Evolutionary conservation across 2,329 filamentous ascomycete species (phyloP), one percentile per base, ranked within the genome.

Genomic region (Exutisphaerella laricina): DNA sequence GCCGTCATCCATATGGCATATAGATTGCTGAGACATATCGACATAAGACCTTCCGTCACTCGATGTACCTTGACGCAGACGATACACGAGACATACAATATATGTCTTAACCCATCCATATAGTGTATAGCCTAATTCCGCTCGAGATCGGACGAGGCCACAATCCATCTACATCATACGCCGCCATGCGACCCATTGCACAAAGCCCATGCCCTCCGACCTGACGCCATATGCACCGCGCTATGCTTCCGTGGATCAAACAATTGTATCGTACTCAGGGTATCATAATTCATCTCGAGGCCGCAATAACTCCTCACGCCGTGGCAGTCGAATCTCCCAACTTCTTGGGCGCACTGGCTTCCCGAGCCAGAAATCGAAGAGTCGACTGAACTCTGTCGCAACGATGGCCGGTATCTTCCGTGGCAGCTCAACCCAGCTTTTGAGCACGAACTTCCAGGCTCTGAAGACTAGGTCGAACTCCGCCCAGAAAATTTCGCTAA

Each of bases 381-480:
- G 52, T 28, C 80, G 70, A 18, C 65, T 66, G 5, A 70, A 43
- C 58, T 84, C 81, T 4, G 74, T 62, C 18, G 74, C 53, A 12
- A 71, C 48, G 31, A 84, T 78, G 39, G 70, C 65, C 41, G 49
- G 51, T 5, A 59, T 37, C 39, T 47, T 53, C 41, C 50, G 39
- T n/a, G 60, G 55, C 30, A 57, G 29, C 10, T 72, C 67, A 4
- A 80, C 41, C 86, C 88, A 98, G 46, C 78, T 77, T 51, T 64
- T 73, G 6, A 92, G 17, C 2, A 97, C 80, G 55, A 81, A 79
- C 54, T 77, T 74, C 35, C 78, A 71, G 1, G 80, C 81, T 45
- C 73, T 71, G 58, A 72, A 77, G 9, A 95, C 73, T 12, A 80
- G 67, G 4, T 67, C 63, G 21, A 83, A 64, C 65, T 97, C 90